These are phyloP conservation scores for Pugionium cornutum DNA, from an alignment of 345 rosid species.

Conservation along the genomic window DNA sequence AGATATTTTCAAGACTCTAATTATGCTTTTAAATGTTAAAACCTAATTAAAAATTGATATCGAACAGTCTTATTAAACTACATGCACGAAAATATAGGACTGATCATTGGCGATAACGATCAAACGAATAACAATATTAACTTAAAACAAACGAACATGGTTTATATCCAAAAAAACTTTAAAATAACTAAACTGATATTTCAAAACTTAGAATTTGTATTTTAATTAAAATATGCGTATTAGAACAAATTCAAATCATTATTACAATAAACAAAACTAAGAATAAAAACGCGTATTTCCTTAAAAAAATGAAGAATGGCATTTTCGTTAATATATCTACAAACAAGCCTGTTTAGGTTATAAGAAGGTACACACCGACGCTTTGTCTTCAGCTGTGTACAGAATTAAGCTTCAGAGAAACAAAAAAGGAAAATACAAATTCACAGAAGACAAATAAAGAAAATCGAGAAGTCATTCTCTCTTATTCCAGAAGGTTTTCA, in stretches of 20 bases:
- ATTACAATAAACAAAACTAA: too few relatives aligned
- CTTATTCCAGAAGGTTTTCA: slow-evolving; percentile 17
- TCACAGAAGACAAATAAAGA: neutral
- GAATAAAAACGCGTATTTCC: neutral
- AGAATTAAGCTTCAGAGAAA: neutral
- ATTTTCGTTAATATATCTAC: neutral
- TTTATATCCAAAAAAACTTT: slow-evolving; percentile 5
- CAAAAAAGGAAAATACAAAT: too few relatives aligned
- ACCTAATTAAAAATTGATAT: neutral
- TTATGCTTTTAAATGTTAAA: neutral
- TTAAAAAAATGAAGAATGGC: slow-evolving; percentile 20
- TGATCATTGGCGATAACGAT: too few relatives aligned
- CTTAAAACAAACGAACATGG: too few relatives aligned
- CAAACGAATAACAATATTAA: too few relatives aligned
- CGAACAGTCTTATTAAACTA: slow-evolving; percentile 9
- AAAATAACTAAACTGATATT: slow-evolving; percentile 21
- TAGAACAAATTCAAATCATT: too few relatives aligned
- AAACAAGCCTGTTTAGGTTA: slow-evolving; percentile 30
- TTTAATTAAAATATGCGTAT: slow-evolving; percentile 5
- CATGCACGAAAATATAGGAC: slow-evolving; percentile 25
- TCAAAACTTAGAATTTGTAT: slow-evolving; percentile 25
- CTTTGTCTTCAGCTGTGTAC: slow-evolving; percentile 39
- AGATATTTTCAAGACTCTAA: neutral
- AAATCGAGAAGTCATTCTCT: slow-evolving; percentile 19
- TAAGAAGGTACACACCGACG: slow-evolving; percentile 36